phyloP scores from a whole-genome alignment of 176 grass and related monocot species.

The Eleusine indica region DNA sequence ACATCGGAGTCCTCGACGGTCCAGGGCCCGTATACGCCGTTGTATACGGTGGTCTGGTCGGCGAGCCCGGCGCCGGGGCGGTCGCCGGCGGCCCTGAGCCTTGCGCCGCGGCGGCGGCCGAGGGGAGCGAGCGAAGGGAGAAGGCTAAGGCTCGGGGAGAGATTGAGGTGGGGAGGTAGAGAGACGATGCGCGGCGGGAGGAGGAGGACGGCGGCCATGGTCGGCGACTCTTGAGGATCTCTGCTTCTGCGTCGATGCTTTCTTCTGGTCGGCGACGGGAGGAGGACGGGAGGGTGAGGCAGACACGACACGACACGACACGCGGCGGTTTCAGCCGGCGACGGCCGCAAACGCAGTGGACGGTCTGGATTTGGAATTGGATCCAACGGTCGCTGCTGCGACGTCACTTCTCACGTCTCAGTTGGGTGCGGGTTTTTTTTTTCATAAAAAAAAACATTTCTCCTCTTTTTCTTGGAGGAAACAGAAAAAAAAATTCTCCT shows the following conservation, averaged over 20 bases:
- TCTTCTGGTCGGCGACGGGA: not conserved
- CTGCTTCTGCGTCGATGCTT: not conserved
- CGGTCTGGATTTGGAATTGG: not conserved
- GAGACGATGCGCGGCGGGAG: conserved; percentile 4
- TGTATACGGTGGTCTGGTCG: conserved; percentile 60
- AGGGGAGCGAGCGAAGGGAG: not conserved
- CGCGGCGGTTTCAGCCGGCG: not conserved
- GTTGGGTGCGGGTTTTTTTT: too few relatives aligned
- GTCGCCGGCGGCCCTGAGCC: conserved; percentile 47
- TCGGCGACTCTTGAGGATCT: not conserved
- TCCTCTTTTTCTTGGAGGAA: too few relatives aligned
- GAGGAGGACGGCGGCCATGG: conserved; percentile 28
- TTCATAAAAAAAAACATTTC: too few relatives aligned
- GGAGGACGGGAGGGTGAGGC: not conserved
- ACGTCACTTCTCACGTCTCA: too few relatives aligned
- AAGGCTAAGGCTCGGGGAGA: not conserved
- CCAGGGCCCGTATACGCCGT: conserved; percentile 78
- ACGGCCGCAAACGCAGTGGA: not conserved
- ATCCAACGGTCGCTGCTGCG: too few relatives aligned
- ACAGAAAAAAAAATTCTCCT: too few relatives aligned
- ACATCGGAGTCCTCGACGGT: conserved; percentile 71
- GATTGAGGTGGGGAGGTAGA: not conserved
- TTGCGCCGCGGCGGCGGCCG: not conserved
- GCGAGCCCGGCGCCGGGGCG: conserved; percentile 35
- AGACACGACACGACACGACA: too few relatives aligned